phyloP scores from a whole-genome alignment of 306 rosid genomes.

The Albizia julibrissin region DNA sequence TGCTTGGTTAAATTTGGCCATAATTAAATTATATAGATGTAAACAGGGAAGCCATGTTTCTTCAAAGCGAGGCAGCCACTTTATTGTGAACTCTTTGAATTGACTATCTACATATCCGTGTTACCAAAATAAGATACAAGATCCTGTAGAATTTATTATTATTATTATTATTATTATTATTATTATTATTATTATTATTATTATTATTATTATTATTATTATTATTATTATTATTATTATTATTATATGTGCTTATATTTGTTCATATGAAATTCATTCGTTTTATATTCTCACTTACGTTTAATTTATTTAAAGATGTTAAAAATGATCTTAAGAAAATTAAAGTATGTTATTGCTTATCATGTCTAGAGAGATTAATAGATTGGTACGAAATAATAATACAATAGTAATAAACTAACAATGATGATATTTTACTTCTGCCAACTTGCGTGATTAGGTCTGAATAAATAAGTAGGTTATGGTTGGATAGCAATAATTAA shows the following conservation, averaged over 20 bases:
- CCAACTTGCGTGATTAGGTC: background rate
- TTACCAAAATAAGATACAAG: background rate
- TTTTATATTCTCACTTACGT: background rate
- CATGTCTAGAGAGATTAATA: background rate
- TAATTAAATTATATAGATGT: conserved; percentile 9
- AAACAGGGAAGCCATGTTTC: conserved; percentile 33
- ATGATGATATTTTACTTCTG: background rate
- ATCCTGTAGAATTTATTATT: background rate
- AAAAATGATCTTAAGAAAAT: too few relatives aligned
- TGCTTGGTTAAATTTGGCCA: background rate
- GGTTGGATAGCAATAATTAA: background rate
- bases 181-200: too few relatives aligned
- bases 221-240: too few relatives aligned
- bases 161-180: too few relatives aligned
- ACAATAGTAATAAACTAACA: background rate
- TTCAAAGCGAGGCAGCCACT: conserved; percentile 21
- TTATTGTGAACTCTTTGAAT: conserved; percentile 2
- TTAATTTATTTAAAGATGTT: background rate
- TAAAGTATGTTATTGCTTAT: background rate
- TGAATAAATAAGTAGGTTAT: background rate
- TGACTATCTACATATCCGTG: background rate
- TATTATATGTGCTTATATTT: too few relatives aligned
- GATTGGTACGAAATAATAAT: background rate
- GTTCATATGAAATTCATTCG: background rate
- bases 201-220: too few relatives aligned